Conservation (phyloP, 768 basidiomycete genomes). For the Naganishia vishniacii region DNA sequence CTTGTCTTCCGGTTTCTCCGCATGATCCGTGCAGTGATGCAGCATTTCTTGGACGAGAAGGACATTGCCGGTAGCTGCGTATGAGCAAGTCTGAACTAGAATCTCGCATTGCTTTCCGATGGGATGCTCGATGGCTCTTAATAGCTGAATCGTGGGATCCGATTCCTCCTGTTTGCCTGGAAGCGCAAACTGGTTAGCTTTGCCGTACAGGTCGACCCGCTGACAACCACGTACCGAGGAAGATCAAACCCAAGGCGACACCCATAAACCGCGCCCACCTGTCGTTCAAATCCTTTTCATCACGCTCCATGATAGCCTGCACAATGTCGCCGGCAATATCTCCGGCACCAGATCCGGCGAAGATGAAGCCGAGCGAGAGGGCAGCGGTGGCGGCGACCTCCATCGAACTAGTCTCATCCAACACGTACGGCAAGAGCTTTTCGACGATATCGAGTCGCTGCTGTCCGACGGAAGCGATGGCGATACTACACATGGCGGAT, state of each 20-base stretch:
- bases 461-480: slow-evolving; percentile 89
- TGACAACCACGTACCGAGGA: slow-evolving; percentile 61
- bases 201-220: too few species aligned
- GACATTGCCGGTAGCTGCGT: slow-evolving; percentile 91
- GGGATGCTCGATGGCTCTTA: slow-evolving; percentile 88
- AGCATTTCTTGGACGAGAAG: slow-evolving; percentile 86
- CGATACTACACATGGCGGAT: slow-evolving; percentile 55
- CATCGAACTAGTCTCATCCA: slow-evolving; percentile 76
- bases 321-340: slow-evolving; percentile 84
- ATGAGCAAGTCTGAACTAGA: slow-evolving; percentile 87
- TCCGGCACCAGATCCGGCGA: slow-evolving; percentile 89
- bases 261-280: slow-evolving; percentile 92
- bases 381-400: slow-evolving; percentile 82
- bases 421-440: slow-evolving; percentile 71
- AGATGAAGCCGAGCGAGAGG: slow-evolving; percentile 86
- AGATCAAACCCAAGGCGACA: slow-evolving; percentile 81
- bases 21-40: slow-evolving; percentile 87
- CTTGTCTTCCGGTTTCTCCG: slow-evolving; percentile 52
- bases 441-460: slow-evolving; percentile 76
- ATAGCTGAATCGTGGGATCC: slow-evolving; percentile 85
- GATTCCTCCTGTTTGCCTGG: slow-evolving; percentile 84
- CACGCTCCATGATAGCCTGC: slow-evolving; percentile 70
- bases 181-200: background rate
- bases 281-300: slow-evolving; percentile 64
- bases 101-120: slow-evolving; percentile 85